Conservation (phyloP, 2,329 filamentous ascomycete species). For the Chaetomium globosum region DNA sequence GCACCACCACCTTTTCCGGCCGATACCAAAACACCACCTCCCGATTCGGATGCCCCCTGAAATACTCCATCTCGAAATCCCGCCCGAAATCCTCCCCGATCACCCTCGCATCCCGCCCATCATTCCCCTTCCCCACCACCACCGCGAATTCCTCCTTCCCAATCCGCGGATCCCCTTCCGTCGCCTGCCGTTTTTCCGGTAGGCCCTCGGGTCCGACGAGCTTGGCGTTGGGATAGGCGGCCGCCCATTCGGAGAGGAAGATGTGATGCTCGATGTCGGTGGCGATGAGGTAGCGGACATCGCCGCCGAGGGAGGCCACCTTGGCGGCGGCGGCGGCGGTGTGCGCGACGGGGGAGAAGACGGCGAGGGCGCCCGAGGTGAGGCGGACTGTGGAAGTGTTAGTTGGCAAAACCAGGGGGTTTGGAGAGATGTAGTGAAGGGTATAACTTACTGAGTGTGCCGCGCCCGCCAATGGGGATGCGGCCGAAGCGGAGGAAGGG, state of each 20-base stretch:
- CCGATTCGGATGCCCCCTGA: conserved; percentile 77
- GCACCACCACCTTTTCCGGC: conserved; percentile 75
- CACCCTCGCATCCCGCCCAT: conserved; percentile 51
- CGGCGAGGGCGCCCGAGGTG: conserved; percentile 73
- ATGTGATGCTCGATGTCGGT: conserved; percentile 94
- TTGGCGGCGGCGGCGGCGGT: conserved; percentile 72
- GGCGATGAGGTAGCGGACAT: conserved; percentile 82
- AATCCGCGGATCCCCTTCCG: conserved; percentile 58
- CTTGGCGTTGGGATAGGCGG: conserved; percentile 74
- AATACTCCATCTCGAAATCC: conserved; percentile 85
- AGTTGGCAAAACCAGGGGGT: too few relatives aligned
- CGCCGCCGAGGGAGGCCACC: conserved; percentile 65
- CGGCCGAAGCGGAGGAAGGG: conserved; percentile 82
- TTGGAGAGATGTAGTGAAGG: neutral
- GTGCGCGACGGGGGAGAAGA: conserved; percentile 89
- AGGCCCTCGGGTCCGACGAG: conserved; percentile 83
- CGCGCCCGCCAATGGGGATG: conserved; percentile 82
- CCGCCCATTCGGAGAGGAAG: conserved; percentile 82
- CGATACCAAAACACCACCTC: conserved; percentile 87
- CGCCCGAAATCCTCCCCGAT: conserved; percentile 78
- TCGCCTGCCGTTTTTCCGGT: conserved; percentile 73
- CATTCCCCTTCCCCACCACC: conserved; percentile 60
- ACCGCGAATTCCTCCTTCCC: conserved; percentile 63
- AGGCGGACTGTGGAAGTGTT: conserved; percentile 62
- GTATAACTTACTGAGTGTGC: conserved; percentile 69